phyloP scores from a whole-genome alignment of 495 filamentous ascomycete species.

The Trichocladium uniseriatum region DNA sequence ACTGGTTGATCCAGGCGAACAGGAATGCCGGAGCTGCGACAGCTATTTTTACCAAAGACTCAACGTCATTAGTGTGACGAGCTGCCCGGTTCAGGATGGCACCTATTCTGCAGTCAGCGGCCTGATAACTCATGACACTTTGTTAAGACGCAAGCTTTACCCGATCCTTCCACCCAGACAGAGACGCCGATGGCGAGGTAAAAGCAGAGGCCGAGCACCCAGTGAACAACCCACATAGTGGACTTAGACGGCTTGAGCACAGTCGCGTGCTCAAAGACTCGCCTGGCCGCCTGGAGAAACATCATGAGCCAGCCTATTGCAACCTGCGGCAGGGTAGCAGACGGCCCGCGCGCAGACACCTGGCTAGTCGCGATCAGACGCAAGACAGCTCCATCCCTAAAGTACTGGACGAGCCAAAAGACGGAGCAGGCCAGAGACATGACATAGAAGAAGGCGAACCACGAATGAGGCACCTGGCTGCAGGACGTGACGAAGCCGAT shows the following conservation, averaged over 20 bases:
- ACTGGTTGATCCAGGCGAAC: constrained; percentile 65
- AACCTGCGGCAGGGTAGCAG: constrained; percentile 59
- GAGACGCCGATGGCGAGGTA: constrained; percentile 64
- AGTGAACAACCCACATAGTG: constrained; percentile 78
- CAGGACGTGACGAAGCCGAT: constrained; percentile 27
- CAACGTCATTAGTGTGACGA: constrained; percentile 26
- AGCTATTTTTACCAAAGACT: constrained; percentile 51
- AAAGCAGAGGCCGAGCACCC: constrained; percentile 66
- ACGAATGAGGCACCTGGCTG: constrained; percentile 67
- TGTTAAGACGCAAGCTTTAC: constrained; percentile 36
- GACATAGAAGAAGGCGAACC: constrained; percentile 82
- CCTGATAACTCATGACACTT: constrained; percentile 4
- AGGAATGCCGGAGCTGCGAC: constrained; percentile 59
- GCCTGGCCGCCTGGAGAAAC: constrained; percentile 60
- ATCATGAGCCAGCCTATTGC: constrained; percentile 61
- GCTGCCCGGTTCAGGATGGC: constrained; percentile 25
- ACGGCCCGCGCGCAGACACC: constrained; percentile 11
- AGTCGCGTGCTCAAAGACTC: constrained; percentile 60
- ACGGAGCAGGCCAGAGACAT: constrained; percentile 57
- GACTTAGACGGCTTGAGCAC: constrained; percentile 54
- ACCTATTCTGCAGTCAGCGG: constrained; percentile 17
- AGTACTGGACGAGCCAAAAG: constrained; percentile 70
- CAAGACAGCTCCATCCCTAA: constrained; percentile 45
- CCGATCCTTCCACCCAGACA: constrained; percentile 78
- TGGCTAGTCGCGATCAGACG: constrained; percentile 32